Conservation (phyloP, 2,329 filamentous ascomycete species). For the Monilinia fructicola region DNA sequence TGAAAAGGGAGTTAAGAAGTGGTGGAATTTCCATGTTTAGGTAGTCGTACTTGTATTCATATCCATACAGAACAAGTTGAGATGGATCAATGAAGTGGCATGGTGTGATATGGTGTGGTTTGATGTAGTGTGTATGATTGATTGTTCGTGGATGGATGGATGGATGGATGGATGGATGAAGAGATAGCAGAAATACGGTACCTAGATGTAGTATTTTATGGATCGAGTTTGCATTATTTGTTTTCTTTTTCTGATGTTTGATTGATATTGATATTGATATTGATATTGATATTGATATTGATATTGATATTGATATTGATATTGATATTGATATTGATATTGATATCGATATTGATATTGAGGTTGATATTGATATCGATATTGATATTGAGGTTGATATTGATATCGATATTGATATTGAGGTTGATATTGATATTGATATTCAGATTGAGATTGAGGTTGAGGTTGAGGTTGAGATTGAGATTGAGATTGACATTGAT, state of each 20-base stretch:
- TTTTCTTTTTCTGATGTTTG: not conserved
- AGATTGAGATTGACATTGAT: slow-evolving; percentile 1
- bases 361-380: not conserved
- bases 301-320: not conserved
- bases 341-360: no score
- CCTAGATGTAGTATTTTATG: not conserved
- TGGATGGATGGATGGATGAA: not conserved
- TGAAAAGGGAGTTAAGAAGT: not conserved
- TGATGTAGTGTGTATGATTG: not conserved
- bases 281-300: not conserved
- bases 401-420: no score
- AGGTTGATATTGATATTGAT: not conserved
- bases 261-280: not conserved
- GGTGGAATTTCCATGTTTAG: not conserved
- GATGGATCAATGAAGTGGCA: not conserved
- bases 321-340: no score
- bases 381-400: not conserved
- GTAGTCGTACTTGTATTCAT: not conserved
- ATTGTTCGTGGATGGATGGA: not conserved
- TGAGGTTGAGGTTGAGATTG: not conserved
- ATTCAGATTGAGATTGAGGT: not conserved
- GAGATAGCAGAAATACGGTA: not conserved
- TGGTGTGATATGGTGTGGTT: not conserved
- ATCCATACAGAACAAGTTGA: not conserved
- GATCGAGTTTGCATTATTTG: not conserved